Conservation (phyloP, 768 basidiomycete species). For the Rhodocollybia butyracea region DNA sequence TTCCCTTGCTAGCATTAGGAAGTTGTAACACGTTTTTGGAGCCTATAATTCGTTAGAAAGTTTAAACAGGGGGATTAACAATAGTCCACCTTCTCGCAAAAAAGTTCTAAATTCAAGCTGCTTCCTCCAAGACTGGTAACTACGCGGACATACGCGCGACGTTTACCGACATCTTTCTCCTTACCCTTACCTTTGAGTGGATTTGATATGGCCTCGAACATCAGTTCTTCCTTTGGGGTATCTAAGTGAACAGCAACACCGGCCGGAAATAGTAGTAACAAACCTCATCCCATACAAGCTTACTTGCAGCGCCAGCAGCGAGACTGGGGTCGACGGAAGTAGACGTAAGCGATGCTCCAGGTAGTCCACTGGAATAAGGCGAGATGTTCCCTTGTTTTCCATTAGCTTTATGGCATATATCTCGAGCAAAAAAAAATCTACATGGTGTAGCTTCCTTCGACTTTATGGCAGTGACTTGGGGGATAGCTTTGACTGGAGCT, state of each 20-base stretch:
- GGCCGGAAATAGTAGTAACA: slow-evolving; percentile 10
- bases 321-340: slow-evolving; percentile 83
- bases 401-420: neutral
- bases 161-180: slow-evolving; percentile 89
- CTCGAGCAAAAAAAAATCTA: slow-evolving; percentile 27
- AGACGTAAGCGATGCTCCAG: slow-evolving; percentile 92
- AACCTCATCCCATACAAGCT: slow-evolving; percentile 94
- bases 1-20: slow-evolving; percentile 85
- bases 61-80: neutral
- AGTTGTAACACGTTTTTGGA: slow-evolving; percentile 98
- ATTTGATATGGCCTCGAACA: slow-evolving; percentile 92
- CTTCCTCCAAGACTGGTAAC: slow-evolving; percentile 88
- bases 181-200: slow-evolving; percentile 84
- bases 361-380: slow-evolving; percentile 85
- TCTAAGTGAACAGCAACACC: neutral
- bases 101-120: slow-evolving; percentile 80
- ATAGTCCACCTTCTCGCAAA: slow-evolving; percentile 73
- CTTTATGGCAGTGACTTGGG: slow-evolving; percentile 34
- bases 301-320: slow-evolving; percentile 48
- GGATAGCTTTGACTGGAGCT: slow-evolving; percentile 31
- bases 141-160: slow-evolving; percentile 93
- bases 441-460: slow-evolving; percentile 65
- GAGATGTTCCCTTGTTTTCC: slow-evolving; percentile 72
- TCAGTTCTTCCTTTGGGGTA: slow-evolving; percentile 75
- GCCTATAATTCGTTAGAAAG: slow-evolving; percentile 48